Percentiles rank a stretch among this genome's conserved stretches.
These are phyloP conservation scores for Xylaria grammica DNA, from an alignment of 495 filamentous ascomycete species.

Conservation along the genomic window DNA sequence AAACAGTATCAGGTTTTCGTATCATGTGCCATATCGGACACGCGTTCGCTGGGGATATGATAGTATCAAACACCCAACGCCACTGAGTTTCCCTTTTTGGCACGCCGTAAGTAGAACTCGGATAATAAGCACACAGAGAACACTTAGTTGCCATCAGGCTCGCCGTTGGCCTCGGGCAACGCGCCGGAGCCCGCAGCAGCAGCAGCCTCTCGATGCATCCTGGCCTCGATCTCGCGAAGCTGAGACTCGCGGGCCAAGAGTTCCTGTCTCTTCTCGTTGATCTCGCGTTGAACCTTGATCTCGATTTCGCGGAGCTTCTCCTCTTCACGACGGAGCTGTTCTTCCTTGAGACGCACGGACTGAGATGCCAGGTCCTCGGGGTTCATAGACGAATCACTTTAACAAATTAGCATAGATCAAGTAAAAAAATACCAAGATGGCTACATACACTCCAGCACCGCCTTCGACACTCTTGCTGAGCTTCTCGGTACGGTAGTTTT, in stretches of 20 bases:
- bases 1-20: slow-evolving; percentile 35
- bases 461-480: slow-evolving; percentile 98
- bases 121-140: slow-evolving; percentile 27
- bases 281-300: slow-evolving; percentile 98
- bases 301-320: slow-evolving; percentile 99
- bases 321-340: slow-evolving; percentile 97
- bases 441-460: slow-evolving; percentile 80
- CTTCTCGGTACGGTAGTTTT: slow-evolving; percentile 99
- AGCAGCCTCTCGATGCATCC: slow-evolving; percentile 63
- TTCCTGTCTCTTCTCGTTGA: slow-evolving; percentile 99
- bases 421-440: neutral
- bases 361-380: slow-evolving; percentile 96
- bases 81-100: slow-evolving; percentile 30
- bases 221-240: slow-evolving; percentile 85
- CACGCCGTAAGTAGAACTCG: slow-evolving; percentile 32
- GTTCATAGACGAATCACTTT: slow-evolving; percentile 86
- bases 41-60: slow-evolving; percentile 29
- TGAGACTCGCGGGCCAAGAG: slow-evolving; percentile 96
- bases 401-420: slow-evolving; percentile 39
- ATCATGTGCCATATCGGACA: slow-evolving; percentile 32
- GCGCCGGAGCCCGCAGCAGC: slow-evolving; percentile 37
- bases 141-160: slow-evolving; percentile 47
- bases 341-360: slow-evolving; percentile 97
- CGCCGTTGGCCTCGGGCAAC: slow-evolving; percentile 54
- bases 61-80: slow-evolving; percentile 43